phyloP scores from a whole-genome alignment of 768 basidiomycete genomes.

The Psilocybe subaeruginosa region DNA sequence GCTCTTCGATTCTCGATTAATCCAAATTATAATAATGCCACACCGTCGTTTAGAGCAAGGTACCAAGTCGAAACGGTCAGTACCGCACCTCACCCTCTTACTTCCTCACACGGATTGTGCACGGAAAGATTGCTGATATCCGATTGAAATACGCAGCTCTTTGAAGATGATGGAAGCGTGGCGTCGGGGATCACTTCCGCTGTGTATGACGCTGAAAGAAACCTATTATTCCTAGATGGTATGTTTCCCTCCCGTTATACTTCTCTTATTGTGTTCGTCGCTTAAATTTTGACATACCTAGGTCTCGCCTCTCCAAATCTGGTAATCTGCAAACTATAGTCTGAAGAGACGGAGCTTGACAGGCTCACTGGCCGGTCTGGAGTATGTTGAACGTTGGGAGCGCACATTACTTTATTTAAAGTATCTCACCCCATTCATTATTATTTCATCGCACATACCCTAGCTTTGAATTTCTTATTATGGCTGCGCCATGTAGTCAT shows the following conservation, averaged over 20 bases:
- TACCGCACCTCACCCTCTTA: not conserved
- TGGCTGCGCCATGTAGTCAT: not conserved
- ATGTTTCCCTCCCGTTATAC: constrained; percentile 16
- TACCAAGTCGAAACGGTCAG: constrained; percentile 49
- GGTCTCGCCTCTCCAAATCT: constrained; percentile 19
- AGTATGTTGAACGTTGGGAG: not conserved
- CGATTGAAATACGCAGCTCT: constrained; percentile 23
- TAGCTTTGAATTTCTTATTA: not conserved
- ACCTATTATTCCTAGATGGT: constrained; percentile 57
- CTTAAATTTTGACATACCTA: not conserved
- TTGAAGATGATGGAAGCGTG: constrained; percentile 60
- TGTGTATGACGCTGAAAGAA: constrained; percentile 48
- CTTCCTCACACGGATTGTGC: not conserved
- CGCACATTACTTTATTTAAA: not conserved
- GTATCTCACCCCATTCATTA: not conserved
- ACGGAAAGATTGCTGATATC: not conserved
- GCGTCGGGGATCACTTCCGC: constrained; percentile 55
- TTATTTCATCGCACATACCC: not conserved
- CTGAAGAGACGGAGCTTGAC: not conserved
- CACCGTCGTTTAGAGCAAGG: constrained; percentile 53
- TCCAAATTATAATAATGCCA: constrained; percentile 34
- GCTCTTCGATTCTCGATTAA: constrained; percentile 53
- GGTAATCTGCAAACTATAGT: constrained; percentile 20
- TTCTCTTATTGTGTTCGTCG: not conserved
- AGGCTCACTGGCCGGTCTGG: not conserved